Percentiles rank a stretch among this genome's conserved stretches.
These are phyloP conservation scores for Tetradesmus obliquus DNA, from an alignment of 139 green algal genomes.

Conservation along the genomic window DNA sequence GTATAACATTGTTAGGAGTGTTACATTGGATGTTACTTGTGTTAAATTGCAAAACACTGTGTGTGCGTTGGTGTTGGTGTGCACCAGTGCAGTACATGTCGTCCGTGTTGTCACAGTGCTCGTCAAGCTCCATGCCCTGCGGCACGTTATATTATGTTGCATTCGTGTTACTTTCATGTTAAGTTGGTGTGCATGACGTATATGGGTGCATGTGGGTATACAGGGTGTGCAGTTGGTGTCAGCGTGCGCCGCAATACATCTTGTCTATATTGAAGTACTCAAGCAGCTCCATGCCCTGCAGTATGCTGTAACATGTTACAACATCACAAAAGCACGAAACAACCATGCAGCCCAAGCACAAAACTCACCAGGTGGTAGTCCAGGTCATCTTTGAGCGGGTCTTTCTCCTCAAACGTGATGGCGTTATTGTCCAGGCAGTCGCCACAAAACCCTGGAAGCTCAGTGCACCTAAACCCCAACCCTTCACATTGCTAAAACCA, in stretches of 20 bases:
- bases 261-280: neutral
- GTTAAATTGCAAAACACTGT: too few relatives aligned
- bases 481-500: neutral
- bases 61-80: too few relatives aligned
- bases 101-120: constrained; percentile 74
- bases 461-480: neutral
- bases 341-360: neutral
- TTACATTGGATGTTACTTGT: too few relatives aligned
- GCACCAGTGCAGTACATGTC: constrained; percentile 77
- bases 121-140: constrained; percentile 57
- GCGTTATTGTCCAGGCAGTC: constrained; percentile 95
- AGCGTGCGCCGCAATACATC: too few relatives aligned
- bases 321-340: neutral
- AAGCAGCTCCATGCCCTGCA: neutral
- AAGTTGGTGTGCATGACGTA: too few relatives aligned
- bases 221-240: too few relatives aligned
- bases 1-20: neutral
- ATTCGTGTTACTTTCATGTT: too few relatives aligned
- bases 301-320: neutral
- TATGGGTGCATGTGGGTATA: too few relatives aligned
- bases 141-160: too few relatives aligned
- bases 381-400: constrained; percentile 83
- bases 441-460: too few relatives aligned
- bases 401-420: constrained; percentile 75
- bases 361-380: constrained; percentile 80